phyloP scores from a whole-genome alignment of 352 stramenopile species.

The Pythium oligandrum region DNA sequence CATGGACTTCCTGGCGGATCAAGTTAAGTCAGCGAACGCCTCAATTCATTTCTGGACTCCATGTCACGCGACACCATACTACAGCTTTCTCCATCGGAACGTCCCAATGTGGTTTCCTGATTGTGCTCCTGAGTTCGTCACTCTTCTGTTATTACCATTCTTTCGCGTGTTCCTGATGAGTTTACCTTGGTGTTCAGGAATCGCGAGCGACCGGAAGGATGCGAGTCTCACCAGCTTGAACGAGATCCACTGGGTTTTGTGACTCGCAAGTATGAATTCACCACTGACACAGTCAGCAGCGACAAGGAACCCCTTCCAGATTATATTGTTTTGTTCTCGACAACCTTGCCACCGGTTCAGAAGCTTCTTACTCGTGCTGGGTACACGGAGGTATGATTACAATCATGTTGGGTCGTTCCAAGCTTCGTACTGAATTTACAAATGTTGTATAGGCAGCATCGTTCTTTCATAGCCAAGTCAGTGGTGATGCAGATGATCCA shows the following conservation, averaged over 20 bases:
- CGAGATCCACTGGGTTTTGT: constrained; percentile 47
- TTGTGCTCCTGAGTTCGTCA: constrained; percentile 64
- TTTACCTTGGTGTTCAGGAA: constrained; percentile 29
- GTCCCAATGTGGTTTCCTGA: constrained; percentile 84
- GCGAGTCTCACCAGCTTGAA: constrained; percentile 66
- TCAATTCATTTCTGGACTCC: constrained; percentile 84
- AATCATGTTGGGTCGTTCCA: neutral
- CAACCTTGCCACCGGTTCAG: constrained; percentile 39
- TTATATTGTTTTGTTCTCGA: constrained; percentile 65
- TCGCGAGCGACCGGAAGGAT: constrained; percentile 46
- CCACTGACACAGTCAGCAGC: constrained; percentile 14
- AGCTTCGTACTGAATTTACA: too few relatives aligned
- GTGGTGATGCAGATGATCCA: too few relatives aligned
- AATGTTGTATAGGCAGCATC: too few relatives aligned
- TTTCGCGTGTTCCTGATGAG: too few relatives aligned
- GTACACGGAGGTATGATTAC: constrained; percentile 38
- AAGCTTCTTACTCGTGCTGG: constrained; percentile 28
- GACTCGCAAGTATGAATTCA: constrained; percentile 44
- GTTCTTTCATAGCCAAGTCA: too few relatives aligned
- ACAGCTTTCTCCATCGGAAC: constrained; percentile 82
- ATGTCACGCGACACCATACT: constrained; percentile 85
- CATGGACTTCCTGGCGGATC: constrained; percentile 71
- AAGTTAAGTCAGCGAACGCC: constrained; percentile 15
- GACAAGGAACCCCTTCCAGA: constrained; percentile 36
- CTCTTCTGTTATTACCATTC: too few relatives aligned